These are phyloP conservation scores for Cutaneotrichosporon sp. DNA, from an alignment of 1,284 basidiomycete species.

Conservation along the genomic window DNA sequence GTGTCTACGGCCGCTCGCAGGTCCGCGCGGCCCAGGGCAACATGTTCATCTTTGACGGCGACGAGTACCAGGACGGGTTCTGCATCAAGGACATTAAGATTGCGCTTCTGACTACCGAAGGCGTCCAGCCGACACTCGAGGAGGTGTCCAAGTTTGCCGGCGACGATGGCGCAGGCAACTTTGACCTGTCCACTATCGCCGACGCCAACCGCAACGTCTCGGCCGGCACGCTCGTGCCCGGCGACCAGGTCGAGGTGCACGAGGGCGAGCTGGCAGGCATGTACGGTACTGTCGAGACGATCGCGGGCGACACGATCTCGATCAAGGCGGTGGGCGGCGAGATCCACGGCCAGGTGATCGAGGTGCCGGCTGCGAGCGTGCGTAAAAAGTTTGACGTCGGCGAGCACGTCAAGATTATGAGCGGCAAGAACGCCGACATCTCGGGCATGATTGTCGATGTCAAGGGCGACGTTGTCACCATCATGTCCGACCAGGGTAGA, in stretches of 20 bases:
- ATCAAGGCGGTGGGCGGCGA: slow-evolving; percentile 60
- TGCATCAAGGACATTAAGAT: slow-evolving; percentile 94
- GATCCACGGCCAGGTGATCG: slow-evolving; percentile 65
- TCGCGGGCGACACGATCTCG: slow-evolving; percentile 79
- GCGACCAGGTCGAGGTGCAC: slow-evolving; percentile 94
- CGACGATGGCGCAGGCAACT: slow-evolving; percentile 35
- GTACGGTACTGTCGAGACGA: slow-evolving; percentile 84
- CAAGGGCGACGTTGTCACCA: slow-evolving; percentile 84
- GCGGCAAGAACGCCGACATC: slow-evolving; percentile 88
- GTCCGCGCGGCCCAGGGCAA: slow-evolving; percentile 61
- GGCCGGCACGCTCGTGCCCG: slow-evolving; percentile 86
- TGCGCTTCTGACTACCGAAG: slow-evolving; percentile 71
- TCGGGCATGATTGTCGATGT: slow-evolving; percentile 94
- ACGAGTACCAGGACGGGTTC: slow-evolving; percentile 91
- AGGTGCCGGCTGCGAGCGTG: slow-evolving; percentile 81
- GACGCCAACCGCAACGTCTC: slow-evolving; percentile 41
- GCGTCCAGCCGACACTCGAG: slow-evolving; percentile 91
- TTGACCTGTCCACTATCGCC: slow-evolving; percentile 44
- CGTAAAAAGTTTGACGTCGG: slow-evolving; percentile 93
- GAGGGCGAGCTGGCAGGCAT: slow-evolving; percentile 94
- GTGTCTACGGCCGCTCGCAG: slow-evolving; percentile 72
- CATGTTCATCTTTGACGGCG: slow-evolving; percentile 79
- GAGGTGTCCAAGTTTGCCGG: slow-evolving; percentile 89
- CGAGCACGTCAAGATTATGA: slow-evolving; percentile 98
- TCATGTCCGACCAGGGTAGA: slow-evolving; percentile 94